Evolutionary conservation across 2,329 filamentous ascomycete species (phyloP), one percentile per base, ranked within the genome.

Genomic region (Eutypa lata): DNA sequence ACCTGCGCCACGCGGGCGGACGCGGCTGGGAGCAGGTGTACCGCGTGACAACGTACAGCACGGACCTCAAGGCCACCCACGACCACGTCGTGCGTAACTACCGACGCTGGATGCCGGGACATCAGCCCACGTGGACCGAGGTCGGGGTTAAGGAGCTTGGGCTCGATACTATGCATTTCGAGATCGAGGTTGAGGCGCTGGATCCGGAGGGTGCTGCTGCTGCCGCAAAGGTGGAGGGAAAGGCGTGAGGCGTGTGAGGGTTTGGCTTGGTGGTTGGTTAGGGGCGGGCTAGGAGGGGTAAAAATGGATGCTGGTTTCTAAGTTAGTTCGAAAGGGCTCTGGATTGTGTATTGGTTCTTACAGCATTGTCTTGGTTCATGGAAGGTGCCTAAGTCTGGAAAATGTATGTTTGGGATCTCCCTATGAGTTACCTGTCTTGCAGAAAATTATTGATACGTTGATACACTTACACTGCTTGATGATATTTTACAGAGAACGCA

Each of bases 1-100:
- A 64, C 26, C 65, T 86, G 4, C 74, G 72, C 42, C 60, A 76
- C 16, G 81, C 80, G 0, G 83, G 83, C 1, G 80, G 79, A 0
- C 75, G 78, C 53, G 81, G 80, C 2, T 82, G 78, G 78, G 64
- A 64, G n/a, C 79, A 84, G 54, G 82, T 85, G 0, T 80, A 67
- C 63, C 68, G 70, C 0, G 69, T 81, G 21, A 73, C 71, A 18
- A 74, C 73, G 1, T 81, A 78, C 53, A 73, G 77, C 51, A 64
- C 74, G 1, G 70, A 66, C 1, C 53, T 57, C 11, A 65, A 74
- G 19, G 69, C 73, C 48, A 69, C 66, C 1, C 50, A 75, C 14
- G 68, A 57, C 0, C 67, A 67, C 6, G 76, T 83, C 71, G 68
- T 76, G 2, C 53, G 72, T 35, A 76, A 79, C 47, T 72, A 83